phyloP scores from a whole-genome alignment of 495 filamentous ascomycete species.

The Penicillium cosmopolitanum region DNA sequence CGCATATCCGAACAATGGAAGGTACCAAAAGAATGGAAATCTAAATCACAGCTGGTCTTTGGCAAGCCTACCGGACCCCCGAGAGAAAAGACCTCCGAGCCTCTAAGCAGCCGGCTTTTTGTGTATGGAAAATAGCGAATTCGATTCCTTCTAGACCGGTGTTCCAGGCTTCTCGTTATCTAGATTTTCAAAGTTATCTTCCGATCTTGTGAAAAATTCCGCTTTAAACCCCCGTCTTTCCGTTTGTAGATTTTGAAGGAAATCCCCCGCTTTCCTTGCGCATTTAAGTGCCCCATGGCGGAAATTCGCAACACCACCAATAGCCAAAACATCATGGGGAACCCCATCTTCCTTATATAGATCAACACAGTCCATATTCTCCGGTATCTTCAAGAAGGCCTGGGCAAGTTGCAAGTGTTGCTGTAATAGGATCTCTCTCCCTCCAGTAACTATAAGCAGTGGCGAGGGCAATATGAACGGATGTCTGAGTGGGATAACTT shows the following conservation, averaged over 20 bases:
- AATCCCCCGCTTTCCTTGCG: constrained; percentile 38
- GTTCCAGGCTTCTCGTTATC: too few relatives aligned
- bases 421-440: constrained; percentile 42
- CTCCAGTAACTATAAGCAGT: constrained; percentile 40
- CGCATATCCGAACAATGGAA: constrained; percentile 61
- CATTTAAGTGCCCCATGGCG: constrained; percentile 27
- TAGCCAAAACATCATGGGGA: constrained; percentile 45
- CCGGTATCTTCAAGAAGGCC: constrained; percentile 25
- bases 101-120: constrained; percentile 20
- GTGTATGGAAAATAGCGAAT: constrained; percentile 17
- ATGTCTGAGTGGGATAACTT: constrained; percentile 35
- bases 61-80: constrained; percentile 51
- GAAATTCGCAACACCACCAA: constrained; percentile 38
- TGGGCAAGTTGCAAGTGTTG: constrained; percentile 36
- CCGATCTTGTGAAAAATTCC: background rate
- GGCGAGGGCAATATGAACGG: constrained; percentile 43
- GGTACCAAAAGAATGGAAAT: constrained; percentile 60
- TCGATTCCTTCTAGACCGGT: too few relatives aligned
- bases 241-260: constrained; percentile 15
- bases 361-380: constrained; percentile 28
- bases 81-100: constrained; percentile 24
- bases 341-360: constrained; percentile 34
- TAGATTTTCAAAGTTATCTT: too few relatives aligned
- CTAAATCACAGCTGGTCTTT: constrained; percentile 65
- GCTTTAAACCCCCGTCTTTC: background rate